phyloP scores from a whole-genome alignment of 352 stramenopile species.

The Globisporangium spiculum region DNA sequence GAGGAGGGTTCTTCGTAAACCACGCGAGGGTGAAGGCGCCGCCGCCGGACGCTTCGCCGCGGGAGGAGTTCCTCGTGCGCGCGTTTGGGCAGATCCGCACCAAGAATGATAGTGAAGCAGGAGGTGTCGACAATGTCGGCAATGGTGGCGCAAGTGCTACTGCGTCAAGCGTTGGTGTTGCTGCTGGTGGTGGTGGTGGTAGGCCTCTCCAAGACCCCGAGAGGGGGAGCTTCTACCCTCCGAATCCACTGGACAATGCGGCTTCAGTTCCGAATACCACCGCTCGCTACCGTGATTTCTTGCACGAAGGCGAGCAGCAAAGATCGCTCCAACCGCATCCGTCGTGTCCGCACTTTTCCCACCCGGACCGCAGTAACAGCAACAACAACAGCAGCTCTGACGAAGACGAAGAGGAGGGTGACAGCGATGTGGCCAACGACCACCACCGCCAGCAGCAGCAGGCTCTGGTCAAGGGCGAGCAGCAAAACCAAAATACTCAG shows the following conservation, averaged over 20 bases:
- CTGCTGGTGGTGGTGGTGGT: background rate
- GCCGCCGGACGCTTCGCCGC: slow-evolving; percentile 47
- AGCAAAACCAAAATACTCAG: background rate
- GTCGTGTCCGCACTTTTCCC: slow-evolving; percentile 3
- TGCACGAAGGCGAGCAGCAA: background rate
- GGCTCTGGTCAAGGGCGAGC: background rate
- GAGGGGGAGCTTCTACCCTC: background rate
- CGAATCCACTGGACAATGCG: background rate
- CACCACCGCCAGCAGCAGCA: background rate
- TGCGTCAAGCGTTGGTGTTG: too few species aligned
- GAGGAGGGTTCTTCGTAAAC: background rate
- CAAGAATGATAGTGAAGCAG: background rate
- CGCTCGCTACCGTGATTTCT: background rate
- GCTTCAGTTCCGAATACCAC: background rate
- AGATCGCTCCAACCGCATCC: background rate
- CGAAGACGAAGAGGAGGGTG: background rate
- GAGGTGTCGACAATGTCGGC: background rate
- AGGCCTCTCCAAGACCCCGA: background rate
- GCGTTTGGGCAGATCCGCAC: slow-evolving; percentile 59
- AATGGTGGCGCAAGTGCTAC: background rate
- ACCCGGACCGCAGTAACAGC: background rate
- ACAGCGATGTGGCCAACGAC: background rate
- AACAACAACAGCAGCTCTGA: slow-evolving; percentile 1
- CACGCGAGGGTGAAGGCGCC: background rate
- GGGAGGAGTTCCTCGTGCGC: slow-evolving; percentile 69